Evolutionary conservation across 2,329 filamentous ascomycete genomes (phyloP).

Genomic region (Cryphonectria radicalis): DNA sequence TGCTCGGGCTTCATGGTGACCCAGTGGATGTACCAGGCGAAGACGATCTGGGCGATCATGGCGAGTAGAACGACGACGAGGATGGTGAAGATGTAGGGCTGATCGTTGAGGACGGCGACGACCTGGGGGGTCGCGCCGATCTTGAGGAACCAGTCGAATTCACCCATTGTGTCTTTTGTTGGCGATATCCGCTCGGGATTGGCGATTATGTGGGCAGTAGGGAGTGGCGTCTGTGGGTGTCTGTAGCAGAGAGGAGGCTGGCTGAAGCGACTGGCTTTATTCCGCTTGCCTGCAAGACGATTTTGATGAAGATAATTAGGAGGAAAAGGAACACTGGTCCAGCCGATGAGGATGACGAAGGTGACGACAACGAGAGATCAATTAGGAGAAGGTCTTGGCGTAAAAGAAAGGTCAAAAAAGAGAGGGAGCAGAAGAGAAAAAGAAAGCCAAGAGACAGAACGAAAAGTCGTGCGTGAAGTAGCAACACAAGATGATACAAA

Average conservation of each 20-base stretch:
- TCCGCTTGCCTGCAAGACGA: slow-evolving; percentile 29
- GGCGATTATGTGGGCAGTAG: background rate
- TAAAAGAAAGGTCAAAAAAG: background rate
- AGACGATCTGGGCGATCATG: slow-evolving; percentile 49
- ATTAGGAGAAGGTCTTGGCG: slow-evolving; percentile 2
- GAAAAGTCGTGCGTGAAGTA: background rate
- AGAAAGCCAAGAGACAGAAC: background rate
- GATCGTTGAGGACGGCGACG: slow-evolving; percentile 64
- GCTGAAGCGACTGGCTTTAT: slow-evolving; percentile 17
- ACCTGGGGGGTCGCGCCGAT: slow-evolving; percentile 63
- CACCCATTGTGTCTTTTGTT: slow-evolving; percentile 45
- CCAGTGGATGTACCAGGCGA: slow-evolving; percentile 63
- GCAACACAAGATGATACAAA: slow-evolving; percentile 6
- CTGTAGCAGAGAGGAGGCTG: background rate
- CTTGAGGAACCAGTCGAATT: slow-evolving; percentile 60
- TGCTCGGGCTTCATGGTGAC: slow-evolving; percentile 66
- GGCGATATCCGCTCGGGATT: background rate
- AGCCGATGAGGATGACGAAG: slow-evolving; percentile 21
- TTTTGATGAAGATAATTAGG: slow-evolving; percentile 1
- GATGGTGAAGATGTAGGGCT: slow-evolving; percentile 62
- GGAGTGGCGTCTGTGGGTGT: background rate
- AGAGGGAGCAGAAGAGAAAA: slow-evolving; percentile 7
- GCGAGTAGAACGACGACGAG: slow-evolving; percentile 58
- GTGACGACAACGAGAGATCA: background rate
- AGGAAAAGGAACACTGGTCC: slow-evolving; percentile 31